Conservation (phyloP, 2,329 filamentous ascomycete species). For the Camptophora hylomeconis region DNA sequence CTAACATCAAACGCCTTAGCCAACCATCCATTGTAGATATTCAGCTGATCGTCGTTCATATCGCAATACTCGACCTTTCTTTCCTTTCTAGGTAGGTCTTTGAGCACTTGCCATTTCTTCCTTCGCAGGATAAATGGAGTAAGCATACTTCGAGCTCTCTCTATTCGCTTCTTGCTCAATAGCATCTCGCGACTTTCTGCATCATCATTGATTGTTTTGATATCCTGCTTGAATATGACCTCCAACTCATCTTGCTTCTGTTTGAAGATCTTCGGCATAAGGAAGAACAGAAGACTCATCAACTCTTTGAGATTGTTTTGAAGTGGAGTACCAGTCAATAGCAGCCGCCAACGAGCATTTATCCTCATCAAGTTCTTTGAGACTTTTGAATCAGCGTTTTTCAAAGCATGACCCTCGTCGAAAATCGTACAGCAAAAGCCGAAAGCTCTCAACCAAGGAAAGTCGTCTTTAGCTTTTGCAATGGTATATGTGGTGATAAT, state of each 20-base stretch:
- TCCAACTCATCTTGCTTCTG: constrained; percentile 66
- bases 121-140: constrained; percentile 89
- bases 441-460: constrained; percentile 48
- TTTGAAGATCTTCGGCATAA: constrained; percentile 73
- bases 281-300: constrained; percentile 80
- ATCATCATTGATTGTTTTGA: constrained; percentile 58
- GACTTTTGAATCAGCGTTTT: constrained; percentile 71
- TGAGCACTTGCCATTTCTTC: constrained; percentile 82
- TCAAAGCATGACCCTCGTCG: constrained; percentile 88
- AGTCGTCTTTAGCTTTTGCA: constrained; percentile 47
- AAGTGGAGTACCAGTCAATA: constrained; percentile 81
- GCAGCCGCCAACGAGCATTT: constrained; percentile 65
- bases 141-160: constrained; percentile 77
- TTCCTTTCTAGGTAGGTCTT: constrained; percentile 68
- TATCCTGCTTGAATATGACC: constrained; percentile 83
- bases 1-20: constrained; percentile 47
- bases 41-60: constrained; percentile 58
- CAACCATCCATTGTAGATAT: constrained; percentile 61
- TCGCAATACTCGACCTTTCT: constrained; percentile 69
- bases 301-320: constrained; percentile 95
- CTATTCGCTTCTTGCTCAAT: constrained; percentile 74
- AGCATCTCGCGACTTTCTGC: constrained; percentile 52
- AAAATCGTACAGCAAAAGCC: constrained; percentile 56
- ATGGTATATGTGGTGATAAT: constrained; percentile 62
- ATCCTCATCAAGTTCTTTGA: constrained; percentile 72